Base-by-base conservation (phyloP, 108 stramenopile genomes). In the Cyclotella cryptica region DNA sequence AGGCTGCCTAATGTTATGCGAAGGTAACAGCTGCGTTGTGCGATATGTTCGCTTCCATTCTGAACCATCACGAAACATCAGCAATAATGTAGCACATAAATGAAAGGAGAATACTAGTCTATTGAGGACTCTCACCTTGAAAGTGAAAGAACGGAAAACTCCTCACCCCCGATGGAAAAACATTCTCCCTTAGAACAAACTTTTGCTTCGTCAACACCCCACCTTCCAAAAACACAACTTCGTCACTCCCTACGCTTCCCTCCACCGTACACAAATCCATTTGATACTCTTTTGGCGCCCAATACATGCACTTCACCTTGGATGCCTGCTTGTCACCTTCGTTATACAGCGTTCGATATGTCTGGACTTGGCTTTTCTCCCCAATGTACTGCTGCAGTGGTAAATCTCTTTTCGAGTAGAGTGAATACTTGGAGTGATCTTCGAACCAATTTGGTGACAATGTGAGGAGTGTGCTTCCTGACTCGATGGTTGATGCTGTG, bases 41-140 rank as follows among this genome's bases (percentile, higher is more conserved):
- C 93, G 86, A 65, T 89, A 96, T 8, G 78, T 81, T 60, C 96
- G 91, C 79, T 96, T 96, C 92, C 93, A 96, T 81, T 96, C 96
- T 73, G 66, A 19, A 53, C 3, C 41, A 53, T 28, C 1, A 61
- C 3, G 19, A 43, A 27, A 35, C 17, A 61, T 22, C 22, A 41
- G 43, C 12, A 12, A 58, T 15, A 13, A 28, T 15, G 29, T 52
- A 27, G n/a, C 17, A n/a, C n/a, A 21, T 40, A 3, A 59, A 59
- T 71, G 1, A 43, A 0, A 41, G 21, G 14, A 53, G n/a, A 44
- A 65, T 65, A 35, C 15, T 41, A 66, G 10, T 57, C n/a, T 22
- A 42, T 17, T 52, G 2, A 51, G 41, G 55, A 35, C 6, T 35
- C 71, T 71, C 49, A 82, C 81, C 81, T 96, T 93, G 76, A 94